These are phyloP conservation scores for Avena sativa DNA, from an alignment of 176 grass and related monocot species.

Conservation along the genomic window DNA sequence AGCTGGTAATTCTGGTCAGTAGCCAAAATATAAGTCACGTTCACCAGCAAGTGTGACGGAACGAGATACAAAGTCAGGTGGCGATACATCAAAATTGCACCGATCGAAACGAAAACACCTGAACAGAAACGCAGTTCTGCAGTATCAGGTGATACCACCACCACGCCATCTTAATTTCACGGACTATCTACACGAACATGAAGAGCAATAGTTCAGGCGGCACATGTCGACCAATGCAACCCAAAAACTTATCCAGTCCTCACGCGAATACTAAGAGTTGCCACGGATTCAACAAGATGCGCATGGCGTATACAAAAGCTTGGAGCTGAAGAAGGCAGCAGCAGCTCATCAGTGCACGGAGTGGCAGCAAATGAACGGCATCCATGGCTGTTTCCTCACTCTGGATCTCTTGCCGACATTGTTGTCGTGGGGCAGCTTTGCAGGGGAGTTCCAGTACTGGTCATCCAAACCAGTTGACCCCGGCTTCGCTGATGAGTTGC, in stretches of 20 bases:
- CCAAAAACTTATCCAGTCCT: slow-evolving; percentile 7
- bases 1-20: no score
- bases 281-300: slow-evolving; percentile 32
- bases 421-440: slow-evolving; percentile 41
- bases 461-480: slow-evolving; percentile 10
- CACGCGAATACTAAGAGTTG: slow-evolving; percentile 9
- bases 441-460: slow-evolving; percentile 59
- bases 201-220: slow-evolving; percentile 21
- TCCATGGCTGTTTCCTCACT: slow-evolving; percentile 59
- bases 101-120: slow-evolving; percentile 7
- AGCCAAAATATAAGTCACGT: no score
- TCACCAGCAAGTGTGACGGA: neutral
- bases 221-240: slow-evolving; percentile 31
- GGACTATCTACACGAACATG: slow-evolving; percentile 48
- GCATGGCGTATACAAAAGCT: neutral
- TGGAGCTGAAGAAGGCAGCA: neutral
- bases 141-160: neutral
- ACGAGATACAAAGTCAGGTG: neutral
- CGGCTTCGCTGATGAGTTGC: neutral
- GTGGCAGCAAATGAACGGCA: slow-evolving; percentile 65
- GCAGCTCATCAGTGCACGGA: slow-evolving; percentile 44
- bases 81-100: slow-evolving; percentile 46
- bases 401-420: slow-evolving; percentile 45
- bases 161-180: slow-evolving; percentile 22
- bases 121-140: neutral